phyloP scores from a whole-genome alignment of 179 eudicot genomes.

The Actinidia chinensis region DNA sequence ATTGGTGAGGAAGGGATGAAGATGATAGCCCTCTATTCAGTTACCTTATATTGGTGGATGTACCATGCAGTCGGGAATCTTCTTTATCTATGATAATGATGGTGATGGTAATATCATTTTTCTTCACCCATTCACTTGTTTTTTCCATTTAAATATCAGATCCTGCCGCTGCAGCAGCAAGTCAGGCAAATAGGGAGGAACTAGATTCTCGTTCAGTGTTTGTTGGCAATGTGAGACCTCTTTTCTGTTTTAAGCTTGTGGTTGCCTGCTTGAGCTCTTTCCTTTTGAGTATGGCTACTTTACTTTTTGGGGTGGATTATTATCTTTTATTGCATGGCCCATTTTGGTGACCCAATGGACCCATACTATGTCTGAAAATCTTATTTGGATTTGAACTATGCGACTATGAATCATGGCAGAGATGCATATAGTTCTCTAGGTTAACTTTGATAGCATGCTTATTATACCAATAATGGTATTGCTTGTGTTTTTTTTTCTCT shows the following conservation, averaged over 20 bases:
- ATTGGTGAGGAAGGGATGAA: too few relatives aligned
- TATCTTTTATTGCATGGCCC: background rate
- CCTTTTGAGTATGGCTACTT: background rate
- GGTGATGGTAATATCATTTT: background rate
- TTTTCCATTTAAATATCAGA: slow-evolving; percentile 29
- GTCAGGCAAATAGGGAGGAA: slow-evolving; percentile 62
- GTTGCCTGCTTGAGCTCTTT: background rate
- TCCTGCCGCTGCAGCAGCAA: slow-evolving; percentile 44
- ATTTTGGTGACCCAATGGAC: background rate
- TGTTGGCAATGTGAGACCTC: slow-evolving; percentile 61
- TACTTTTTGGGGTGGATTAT: background rate
- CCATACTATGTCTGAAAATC: background rate
- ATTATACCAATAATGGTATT: background rate
- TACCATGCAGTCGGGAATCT: background rate
- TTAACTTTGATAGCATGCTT: background rate
- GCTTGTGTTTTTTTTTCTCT: background rate
- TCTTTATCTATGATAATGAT: background rate
- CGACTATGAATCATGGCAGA: background rate
- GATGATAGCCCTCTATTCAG: background rate
- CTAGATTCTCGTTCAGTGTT: slow-evolving; percentile 64
- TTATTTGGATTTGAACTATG: background rate
- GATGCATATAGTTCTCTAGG: background rate
- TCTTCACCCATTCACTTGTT: background rate
- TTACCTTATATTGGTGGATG: background rate
- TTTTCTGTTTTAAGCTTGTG: background rate